phyloP scores from a whole-genome alignment of 2,329 filamentous ascomycete genomes.

The Nigrospora sphaerica region DNA sequence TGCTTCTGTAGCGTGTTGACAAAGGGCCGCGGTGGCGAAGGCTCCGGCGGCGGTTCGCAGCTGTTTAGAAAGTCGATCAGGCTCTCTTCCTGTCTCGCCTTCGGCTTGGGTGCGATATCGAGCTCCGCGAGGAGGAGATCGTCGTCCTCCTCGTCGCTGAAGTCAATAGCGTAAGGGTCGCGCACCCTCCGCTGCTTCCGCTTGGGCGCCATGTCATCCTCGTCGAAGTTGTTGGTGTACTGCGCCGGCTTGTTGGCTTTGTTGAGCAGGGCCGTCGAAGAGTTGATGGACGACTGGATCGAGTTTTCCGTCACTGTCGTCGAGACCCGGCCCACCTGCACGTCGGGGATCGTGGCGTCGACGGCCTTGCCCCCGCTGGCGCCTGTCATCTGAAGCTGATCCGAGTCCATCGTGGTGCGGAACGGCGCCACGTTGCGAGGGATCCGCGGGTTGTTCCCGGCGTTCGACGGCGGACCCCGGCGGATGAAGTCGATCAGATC shows the following conservation, averaged over 20 bases:
- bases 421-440: conserved; percentile 80
- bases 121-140: conserved; percentile 36
- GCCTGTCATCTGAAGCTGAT: conserved; percentile 52
- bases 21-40: conserved; percentile 26
- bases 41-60: conserved; percentile 56
- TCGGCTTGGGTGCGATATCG: conserved; percentile 36
- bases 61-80: conserved; percentile 68
- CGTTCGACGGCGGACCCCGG: conserved; percentile 62
- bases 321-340: conserved; percentile 50
- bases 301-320: conserved; percentile 52
- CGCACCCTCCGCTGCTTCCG: conserved; percentile 71
- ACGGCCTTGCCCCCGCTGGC: conserved; percentile 48
- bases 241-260: conserved; percentile 31
- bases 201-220: conserved; percentile 53
- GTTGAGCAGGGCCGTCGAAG: conserved; percentile 61
- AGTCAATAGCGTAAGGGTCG: conserved; percentile 91
- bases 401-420: conserved; percentile 77
- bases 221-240: conserved; percentile 34
- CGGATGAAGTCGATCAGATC: conserved; percentile 96
- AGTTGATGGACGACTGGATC: conserved; percentile 62
- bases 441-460: conserved; percentile 59
- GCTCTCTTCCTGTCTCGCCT: conserved; percentile 52
- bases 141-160: conserved; percentile 58
- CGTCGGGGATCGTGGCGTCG: conserved; percentile 49
- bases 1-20: conserved; percentile 23